A percentile compares a stretch with the other conserved stretches of the same genome.
phyloP scores from a whole-genome alignment of 768 basidiomycete species.

The Dentipellis sp. region DNA sequence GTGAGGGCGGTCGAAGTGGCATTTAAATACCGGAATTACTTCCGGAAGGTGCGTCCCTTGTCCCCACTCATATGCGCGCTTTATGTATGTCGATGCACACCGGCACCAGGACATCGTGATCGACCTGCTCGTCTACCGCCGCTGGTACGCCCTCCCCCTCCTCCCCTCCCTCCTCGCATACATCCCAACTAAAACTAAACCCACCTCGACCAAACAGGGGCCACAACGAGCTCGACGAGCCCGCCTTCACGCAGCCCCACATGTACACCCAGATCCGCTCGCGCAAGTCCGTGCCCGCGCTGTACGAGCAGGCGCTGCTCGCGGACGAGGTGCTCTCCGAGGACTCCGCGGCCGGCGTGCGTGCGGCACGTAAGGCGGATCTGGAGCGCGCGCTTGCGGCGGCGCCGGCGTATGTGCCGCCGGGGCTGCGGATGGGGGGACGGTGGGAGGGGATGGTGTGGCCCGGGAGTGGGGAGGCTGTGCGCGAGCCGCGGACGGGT shows the following conservation, averaged over 20 bases:
- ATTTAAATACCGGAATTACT: conserved; percentile 77
- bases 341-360: conserved; percentile 39
- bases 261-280: conserved; percentile 88
- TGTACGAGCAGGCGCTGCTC: conserved; percentile 74
- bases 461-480: conserved; percentile 50
- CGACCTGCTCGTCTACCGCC: conserved; percentile 81
- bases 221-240: conserved; percentile 85
- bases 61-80: neutral
- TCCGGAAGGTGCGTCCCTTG: conserved; percentile 53
- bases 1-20: conserved; percentile 81
- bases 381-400: conserved; percentile 55
- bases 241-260: conserved; percentile 76
- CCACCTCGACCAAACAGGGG: conserved; percentile 43
- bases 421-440: conserved; percentile 45
- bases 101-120: conserved; percentile 64
- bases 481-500: conserved; percentile 58
- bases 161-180: neutral
- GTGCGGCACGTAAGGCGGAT: conserved; percentile 47
- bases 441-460: conserved; percentile 58
- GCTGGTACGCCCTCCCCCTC: conserved; percentile 41
- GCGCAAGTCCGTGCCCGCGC: conserved; percentile 64
- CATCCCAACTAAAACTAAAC: neutral
- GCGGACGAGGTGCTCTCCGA: conserved; percentile 52
- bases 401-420: conserved; percentile 38
- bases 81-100: neutral